phyloP scores from a whole-genome alignment of 2,329 filamentous ascomycete genomes.

The Pestalotiopsis sp. region DNA sequence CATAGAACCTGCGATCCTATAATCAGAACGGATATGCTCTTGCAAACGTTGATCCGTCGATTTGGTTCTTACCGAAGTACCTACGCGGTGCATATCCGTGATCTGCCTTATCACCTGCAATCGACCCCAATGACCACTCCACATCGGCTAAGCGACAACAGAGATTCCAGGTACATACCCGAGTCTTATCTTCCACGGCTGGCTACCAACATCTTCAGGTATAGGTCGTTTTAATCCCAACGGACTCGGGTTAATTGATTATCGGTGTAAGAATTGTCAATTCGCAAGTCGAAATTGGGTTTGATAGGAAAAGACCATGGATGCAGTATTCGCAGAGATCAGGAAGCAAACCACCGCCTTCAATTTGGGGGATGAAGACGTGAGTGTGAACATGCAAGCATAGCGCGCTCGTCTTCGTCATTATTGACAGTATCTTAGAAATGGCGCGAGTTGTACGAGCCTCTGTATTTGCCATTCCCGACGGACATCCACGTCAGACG shows the following conservation, averaged over 20 bases:
- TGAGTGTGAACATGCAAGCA: background rate
- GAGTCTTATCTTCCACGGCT: background rate
- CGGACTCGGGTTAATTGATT: background rate
- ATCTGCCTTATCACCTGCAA: background rate
- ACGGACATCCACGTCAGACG: background rate
- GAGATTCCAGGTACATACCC: background rate
- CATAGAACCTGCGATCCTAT: too few species aligned
- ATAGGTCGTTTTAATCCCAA: background rate
- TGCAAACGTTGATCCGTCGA: too few species aligned
- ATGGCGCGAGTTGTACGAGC: background rate
- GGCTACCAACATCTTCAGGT: background rate
- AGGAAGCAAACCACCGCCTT: background rate
- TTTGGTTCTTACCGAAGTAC: too few species aligned
- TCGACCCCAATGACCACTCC: background rate
- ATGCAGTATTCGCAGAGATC: slow-evolving; percentile 1
- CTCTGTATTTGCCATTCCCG: background rate
- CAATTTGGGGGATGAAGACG: background rate
- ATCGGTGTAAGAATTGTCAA: background rate
- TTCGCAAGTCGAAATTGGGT: background rate
- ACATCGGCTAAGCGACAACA: background rate
- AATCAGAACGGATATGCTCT: too few species aligned
- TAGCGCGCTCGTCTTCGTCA: too few species aligned
- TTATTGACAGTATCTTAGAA: background rate
- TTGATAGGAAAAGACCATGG: background rate
- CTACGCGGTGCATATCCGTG: background rate